Evolutionary conservation across 2,329 filamentous ascomycete species (phyloP).

Genomic region (Fragosphaeria purpurea): DNA sequence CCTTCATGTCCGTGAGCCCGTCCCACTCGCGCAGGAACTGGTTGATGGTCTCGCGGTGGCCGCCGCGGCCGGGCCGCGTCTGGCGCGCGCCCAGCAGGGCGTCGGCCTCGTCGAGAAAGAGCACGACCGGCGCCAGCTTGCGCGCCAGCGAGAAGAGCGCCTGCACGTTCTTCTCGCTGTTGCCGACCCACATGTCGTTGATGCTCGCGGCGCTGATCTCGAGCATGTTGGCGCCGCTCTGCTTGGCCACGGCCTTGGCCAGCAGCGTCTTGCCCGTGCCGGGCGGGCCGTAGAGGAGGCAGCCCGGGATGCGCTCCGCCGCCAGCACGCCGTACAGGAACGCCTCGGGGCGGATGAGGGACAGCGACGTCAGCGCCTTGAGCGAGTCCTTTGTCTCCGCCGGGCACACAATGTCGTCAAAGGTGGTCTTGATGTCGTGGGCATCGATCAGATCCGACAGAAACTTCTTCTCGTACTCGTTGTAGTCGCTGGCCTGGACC

Average conservation of each 20-base stretch:
- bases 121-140: constrained; percentile 82
- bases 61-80: constrained; percentile 53
- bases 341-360: constrained; percentile 80
- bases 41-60: constrained; percentile 84
- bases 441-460: constrained; percentile 74
- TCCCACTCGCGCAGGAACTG: constrained; percentile 98
- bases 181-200: constrained; percentile 93
- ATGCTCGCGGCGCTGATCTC: constrained; percentile 86
- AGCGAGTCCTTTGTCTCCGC: constrained; percentile 76
- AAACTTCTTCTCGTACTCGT: constrained; percentile 72
- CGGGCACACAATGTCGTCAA: constrained; percentile 76
- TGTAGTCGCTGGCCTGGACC: constrained; percentile 25
- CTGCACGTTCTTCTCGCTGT: constrained; percentile 91
- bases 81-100: constrained; percentile 75
- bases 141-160: constrained; percentile 86
- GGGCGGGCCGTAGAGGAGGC: constrained; percentile 79
- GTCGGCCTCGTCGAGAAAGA: constrained; percentile 96
- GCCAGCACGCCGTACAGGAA: constrained; percentile 92
- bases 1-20: constrained; percentile 68
- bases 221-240: constrained; percentile 62
- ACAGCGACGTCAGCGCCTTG: constrained; percentile 79
- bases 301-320: constrained; percentile 80
- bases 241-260: constrained; percentile 59
- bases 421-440: constrained; percentile 74
- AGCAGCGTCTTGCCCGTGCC: constrained; percentile 67